These are phyloP conservation scores for Aspergillus sojae DNA, from an alignment of 2,329 filamentous ascomycete species.

Conservation along the genomic window DNA sequence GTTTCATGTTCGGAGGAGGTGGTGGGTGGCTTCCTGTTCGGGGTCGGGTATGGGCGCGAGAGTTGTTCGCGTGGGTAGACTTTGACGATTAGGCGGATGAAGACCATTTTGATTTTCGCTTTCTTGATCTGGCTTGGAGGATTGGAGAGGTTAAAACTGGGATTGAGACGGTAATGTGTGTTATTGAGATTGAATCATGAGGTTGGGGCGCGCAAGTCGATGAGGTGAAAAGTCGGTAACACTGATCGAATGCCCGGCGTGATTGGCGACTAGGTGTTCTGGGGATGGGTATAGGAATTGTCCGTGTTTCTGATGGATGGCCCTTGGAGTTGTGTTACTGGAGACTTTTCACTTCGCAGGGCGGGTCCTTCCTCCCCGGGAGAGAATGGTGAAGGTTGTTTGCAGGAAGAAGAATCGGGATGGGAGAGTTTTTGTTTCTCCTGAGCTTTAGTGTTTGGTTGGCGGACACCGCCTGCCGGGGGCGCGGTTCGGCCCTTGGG, in stretches of 20 bases:
- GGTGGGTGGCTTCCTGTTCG: not conserved
- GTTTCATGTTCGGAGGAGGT: not conserved
- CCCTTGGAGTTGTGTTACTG: not conserved
- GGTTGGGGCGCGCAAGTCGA: not conserved
- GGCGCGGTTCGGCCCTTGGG: not conserved
- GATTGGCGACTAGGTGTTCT: not conserved
- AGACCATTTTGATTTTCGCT: not conserved
- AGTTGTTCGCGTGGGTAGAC: constrained; percentile 6
- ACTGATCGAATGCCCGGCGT: not conserved
- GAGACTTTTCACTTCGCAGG: not conserved
- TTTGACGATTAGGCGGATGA: constrained; percentile 4
- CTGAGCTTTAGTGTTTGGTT: not conserved
- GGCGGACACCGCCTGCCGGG: not conserved
- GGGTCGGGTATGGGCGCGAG: not conserved
- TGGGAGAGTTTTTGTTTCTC: not conserved
- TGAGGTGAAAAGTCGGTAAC: not conserved
- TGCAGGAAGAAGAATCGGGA: not conserved
- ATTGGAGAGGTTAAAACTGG: not conserved
- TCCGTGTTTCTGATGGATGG: not conserved
- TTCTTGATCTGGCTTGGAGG: not conserved
- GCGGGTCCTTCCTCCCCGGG: not conserved
- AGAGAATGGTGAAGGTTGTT: not conserved
- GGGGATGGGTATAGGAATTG: too few relatives aligned
- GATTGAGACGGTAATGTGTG: too few relatives aligned
- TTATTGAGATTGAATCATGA: not conserved